Evolutionary conservation across 805 yeast species (phyloP), one percentile per base, ranked within the genome.

Genomic region (Cyberlindnera bimundalis): DNA sequence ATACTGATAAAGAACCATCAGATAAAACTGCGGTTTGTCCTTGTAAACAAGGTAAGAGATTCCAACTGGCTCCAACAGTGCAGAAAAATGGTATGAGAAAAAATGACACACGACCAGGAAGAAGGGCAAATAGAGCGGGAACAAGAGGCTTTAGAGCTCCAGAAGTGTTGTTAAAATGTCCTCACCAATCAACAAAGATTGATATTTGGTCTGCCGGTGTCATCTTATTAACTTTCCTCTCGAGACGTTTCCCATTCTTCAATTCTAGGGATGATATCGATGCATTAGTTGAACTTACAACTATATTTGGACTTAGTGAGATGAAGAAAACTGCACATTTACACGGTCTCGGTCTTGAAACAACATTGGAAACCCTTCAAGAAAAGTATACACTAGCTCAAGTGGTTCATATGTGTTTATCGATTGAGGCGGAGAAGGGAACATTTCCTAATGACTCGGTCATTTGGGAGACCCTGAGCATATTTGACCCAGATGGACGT

Each of bases 91-190:
- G 96, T 2, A 88, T 85, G 56, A 84, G 89, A 9, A 88, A 87
- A 58, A 86, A 85, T 53, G 99, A 93, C 65, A 77, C 78, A 36
- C 71, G 98, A 52, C 84, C 95, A 0, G 86, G 93, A 2, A 74
- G 96, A 54, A 74, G 99, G 42, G 98, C 98, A 0, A 93, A 93
- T 56, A 79, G 99, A 53, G 99, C 99, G 56, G 95, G 95, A 5
- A 85, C 95, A 0, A 90, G 93, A 6, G 89, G 91, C 0, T 85
- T 85, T 55, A 89, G 86, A 27, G 93, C 95, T 0, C 95, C 95
- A 0, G 95, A 85, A 55, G 83, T 85, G 11, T 47, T 70, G 31
- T 52, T 56, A 17, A 78, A 79, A 59, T 66, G 73, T 8, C 64
- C 67, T 29, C 59, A 79, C 19, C 71, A 73, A 49, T 83, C 84